Percentiles rank a stretch among this genome's conserved stretches.
These are phyloP conservation scores for Fragilariopsis cylindrus DNA, from an alignment of 108 stramenopile species.

Conservation along the genomic window DNA sequence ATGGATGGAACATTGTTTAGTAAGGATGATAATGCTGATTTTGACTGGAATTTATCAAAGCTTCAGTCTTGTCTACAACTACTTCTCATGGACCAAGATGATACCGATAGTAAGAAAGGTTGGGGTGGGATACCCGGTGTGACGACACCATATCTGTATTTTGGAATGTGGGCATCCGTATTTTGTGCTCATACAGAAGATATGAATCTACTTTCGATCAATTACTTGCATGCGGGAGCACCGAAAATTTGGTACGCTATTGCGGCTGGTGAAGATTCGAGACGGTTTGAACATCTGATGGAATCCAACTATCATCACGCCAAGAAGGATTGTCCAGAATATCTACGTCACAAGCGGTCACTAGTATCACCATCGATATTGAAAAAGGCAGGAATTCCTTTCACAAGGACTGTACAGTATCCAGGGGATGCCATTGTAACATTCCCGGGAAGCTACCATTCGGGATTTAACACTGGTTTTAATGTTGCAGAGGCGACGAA, in stretches of 20 bases:
- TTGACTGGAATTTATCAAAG: constrained; percentile 88
- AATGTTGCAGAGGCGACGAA: constrained; percentile 98
- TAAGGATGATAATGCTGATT: constrained; percentile 67
- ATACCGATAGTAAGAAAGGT: constrained; percentile 22
- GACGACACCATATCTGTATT: constrained; percentile 86
- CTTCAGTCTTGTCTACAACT: constrained; percentile 48
- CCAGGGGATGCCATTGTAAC: constrained; percentile 98
- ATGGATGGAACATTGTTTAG: constrained; percentile 91
- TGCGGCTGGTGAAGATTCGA: constrained; percentile 67
- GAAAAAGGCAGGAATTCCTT: constrained; percentile 90
- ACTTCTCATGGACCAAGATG: constrained; percentile 34
- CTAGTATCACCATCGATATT: constrained; percentile 86
- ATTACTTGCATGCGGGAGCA: constrained; percentile 96
- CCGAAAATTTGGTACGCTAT: constrained; percentile 99
- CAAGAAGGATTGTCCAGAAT: constrained; percentile 79
- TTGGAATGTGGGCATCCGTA: constrained; percentile 88
- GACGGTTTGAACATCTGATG: constrained; percentile 85
- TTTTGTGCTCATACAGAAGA: constrained; percentile 97
- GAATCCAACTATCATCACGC: constrained; percentile 70
- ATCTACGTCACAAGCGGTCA: constrained; percentile 95
- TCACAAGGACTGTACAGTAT: constrained; percentile 88
- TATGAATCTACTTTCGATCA: constrained; percentile 97
- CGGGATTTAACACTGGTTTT: constrained; percentile 98
- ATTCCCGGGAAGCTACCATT: constrained; percentile 95
- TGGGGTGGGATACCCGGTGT: constrained; percentile 76